These are phyloP conservation scores for Phallus indusiatus DNA, from an alignment of 768 basidiomycete genomes.

Conservation along the genomic window DNA sequence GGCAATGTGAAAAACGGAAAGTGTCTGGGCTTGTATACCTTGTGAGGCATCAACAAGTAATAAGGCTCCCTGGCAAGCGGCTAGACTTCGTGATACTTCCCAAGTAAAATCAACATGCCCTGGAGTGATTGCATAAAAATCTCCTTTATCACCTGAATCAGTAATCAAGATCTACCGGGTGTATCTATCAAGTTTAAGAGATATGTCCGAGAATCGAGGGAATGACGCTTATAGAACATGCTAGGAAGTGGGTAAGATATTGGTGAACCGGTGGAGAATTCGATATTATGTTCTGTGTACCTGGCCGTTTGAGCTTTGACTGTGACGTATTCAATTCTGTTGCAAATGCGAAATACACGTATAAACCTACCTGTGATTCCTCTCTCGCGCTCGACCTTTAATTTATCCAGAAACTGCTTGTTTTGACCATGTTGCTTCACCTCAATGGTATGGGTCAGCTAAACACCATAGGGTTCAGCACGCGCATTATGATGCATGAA, in stretches of 20 bases:
- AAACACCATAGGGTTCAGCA: constrained; percentile 16
- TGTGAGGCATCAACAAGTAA: constrained; percentile 91
- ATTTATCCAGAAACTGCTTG: constrained; percentile 81
- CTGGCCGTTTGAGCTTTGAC: constrained; percentile 96
- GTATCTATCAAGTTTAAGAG: constrained; percentile 95
- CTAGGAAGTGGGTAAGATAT: constrained; percentile 25
- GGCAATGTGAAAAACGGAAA: constrained; percentile 89
- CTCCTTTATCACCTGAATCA: neutral
- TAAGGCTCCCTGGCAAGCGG: constrained; percentile 87
- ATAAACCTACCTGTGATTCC: constrained; percentile 76
- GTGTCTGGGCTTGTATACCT: constrained; percentile 95
- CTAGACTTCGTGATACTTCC: constrained; percentile 88
- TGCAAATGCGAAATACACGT: neutral
- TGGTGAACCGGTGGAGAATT: neutral
- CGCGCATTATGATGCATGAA: neutral
- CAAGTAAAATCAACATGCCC: constrained; percentile 98
- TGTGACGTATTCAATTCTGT: constrained; percentile 19
- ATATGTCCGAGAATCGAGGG: constrained; percentile 38
- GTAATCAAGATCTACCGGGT: constrained; percentile 35
- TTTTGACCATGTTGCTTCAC: constrained; percentile 57
- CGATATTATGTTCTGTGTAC: constrained; percentile 23
- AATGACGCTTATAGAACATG: constrained; percentile 58
- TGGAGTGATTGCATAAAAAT: constrained; percentile 22
- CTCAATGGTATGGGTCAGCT: constrained; percentile 85
- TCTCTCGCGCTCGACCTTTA: constrained; percentile 94